These are phyloP conservation scores for Fusarium solani-melongenae DNA, from an alignment of 2,329 filamentous ascomycete species.

Conservation along the genomic window DNA sequence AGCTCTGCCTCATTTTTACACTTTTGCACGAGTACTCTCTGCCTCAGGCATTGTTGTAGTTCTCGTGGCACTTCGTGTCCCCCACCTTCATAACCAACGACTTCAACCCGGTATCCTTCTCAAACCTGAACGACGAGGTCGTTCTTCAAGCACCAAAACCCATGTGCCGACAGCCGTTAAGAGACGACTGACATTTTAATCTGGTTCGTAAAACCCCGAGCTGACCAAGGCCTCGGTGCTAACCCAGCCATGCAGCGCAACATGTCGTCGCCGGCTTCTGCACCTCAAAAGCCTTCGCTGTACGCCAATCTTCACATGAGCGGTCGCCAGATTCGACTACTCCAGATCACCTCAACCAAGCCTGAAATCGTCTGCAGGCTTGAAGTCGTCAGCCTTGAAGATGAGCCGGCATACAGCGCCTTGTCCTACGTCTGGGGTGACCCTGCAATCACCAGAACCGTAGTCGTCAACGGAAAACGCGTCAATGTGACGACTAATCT, in stretches of 20 bases:
- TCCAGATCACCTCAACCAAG: background rate
- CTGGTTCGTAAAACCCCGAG: background rate
- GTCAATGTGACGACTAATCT: background rate
- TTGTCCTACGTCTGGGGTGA: conserved; percentile 15
- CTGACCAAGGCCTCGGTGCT: background rate
- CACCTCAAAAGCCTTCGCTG: background rate
- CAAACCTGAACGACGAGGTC: background rate
- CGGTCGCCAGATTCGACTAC: conserved; percentile 1
- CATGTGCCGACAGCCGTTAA: background rate
- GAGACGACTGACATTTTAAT: background rate
- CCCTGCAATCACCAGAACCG: background rate
- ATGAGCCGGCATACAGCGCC: background rate
- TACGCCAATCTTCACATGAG: background rate
- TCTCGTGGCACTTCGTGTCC: background rate
- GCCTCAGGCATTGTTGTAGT: background rate
- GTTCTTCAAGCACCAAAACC: background rate
- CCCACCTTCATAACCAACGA: background rate
- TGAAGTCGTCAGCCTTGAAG: background rate
- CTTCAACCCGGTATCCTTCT: background rate
- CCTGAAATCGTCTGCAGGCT: conserved; percentile 6
- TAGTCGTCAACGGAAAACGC: background rate
- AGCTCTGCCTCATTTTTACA: background rate
- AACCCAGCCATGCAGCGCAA: background rate
- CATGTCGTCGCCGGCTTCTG: background rate
- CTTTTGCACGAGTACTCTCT: background rate